phyloP scores from a whole-genome alignment of 2,329 filamentous ascomycete species.

The Chrysoporthe deuterocubensis region DNA sequence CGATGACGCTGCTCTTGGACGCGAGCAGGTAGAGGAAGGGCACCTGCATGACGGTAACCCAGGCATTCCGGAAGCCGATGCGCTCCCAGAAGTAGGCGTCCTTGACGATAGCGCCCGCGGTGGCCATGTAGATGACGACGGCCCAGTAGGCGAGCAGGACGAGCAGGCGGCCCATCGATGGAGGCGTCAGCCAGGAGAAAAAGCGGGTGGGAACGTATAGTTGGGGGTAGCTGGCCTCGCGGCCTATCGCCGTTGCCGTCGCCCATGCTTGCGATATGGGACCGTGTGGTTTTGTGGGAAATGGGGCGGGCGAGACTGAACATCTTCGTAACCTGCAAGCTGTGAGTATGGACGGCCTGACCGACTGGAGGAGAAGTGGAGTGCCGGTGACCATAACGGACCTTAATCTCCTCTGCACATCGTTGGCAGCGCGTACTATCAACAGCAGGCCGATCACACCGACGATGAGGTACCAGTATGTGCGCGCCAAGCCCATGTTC shows the following conservation, averaged over 20 bases:
- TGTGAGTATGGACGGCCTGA: constrained; percentile 9
- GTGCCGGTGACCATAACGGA: constrained; percentile 34
- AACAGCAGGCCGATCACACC: constrained; percentile 50
- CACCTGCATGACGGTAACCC: constrained; percentile 67
- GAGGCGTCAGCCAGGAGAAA: constrained; percentile 61
- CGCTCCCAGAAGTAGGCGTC: constrained; percentile 66
- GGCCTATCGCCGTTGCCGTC: constrained; percentile 59
- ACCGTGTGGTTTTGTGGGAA: constrained; percentile 57
- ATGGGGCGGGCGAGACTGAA: constrained; percentile 47
- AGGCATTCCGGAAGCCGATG: constrained; percentile 69
- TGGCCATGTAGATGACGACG: constrained; percentile 62
- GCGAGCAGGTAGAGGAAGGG: constrained; percentile 67
- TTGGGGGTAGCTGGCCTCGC: constrained; percentile 62
- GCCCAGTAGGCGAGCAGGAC: constrained; percentile 62
- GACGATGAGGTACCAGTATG: constrained; percentile 64
- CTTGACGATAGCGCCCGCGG: constrained; percentile 49
- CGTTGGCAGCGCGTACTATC: constrained; percentile 48
- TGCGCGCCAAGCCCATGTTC: constrained; percentile 57
- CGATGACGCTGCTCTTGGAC: constrained; percentile 63
- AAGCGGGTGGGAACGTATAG: constrained; percentile 50
- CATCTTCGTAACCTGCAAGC: constrained; percentile 51
- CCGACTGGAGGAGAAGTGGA: constrained; percentile 7
- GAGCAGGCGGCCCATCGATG: constrained; percentile 59
- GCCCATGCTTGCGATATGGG: constrained; percentile 57
- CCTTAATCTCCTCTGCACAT: constrained; percentile 48